Base-by-base conservation (phyloP, 2,329 filamentous ascomycete species). In the Cryphonectria naterciae region DNA sequence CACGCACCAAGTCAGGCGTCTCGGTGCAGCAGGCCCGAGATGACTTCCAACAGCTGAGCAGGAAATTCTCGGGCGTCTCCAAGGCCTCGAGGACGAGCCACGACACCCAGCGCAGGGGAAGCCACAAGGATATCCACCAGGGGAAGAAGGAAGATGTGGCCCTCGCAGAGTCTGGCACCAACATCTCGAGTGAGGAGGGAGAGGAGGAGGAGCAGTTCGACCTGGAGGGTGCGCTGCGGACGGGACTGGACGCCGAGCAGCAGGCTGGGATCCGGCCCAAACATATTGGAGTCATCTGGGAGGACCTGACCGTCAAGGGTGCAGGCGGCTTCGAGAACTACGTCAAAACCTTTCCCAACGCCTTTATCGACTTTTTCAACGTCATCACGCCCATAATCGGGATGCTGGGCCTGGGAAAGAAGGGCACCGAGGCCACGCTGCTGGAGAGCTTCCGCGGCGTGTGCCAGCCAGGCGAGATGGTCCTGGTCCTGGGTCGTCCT, bases 401-500 rank as follows among this genome's bases (percentile, higher is more conserved):
- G 25, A 76, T 94, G 13, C 81, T 95, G 1, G 91, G 92, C 0
- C 77, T 89, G 22, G 89, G 89, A 0, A 88, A 88, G 70, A 93
- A 92, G 78, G 90, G 90, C 2, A 84, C 84, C 43, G 92, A 97
- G 78, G 87, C 91, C 56, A 91, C 93, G 7, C 90, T 97, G 62
- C 81, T 97, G 35, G 86, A 93, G 73, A 84, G 88, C 74, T 96
- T 95, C 82, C 85, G 85, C 67, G 92, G 91, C 43, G 85, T 92
- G 1, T 88, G 89, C 70, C 90, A 91, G 74, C 92, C 93, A 0
- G 95, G 94, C 0, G 94, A 97, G 83, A 97, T 97, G 94, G 87
- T 95, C 0, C 84, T 97, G 1, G 93, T 97, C 0, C 84, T 97
- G 8, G 93, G 93, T 32, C 88, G 90, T 73, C 93, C 93, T 0